A percentile compares a stretch with the other conserved stretches of the same genome.
These are phyloP conservation scores for Xerocomus brunneocitrinus DNA, from an alignment of 768 basidiomycete species.

Conservation along the genomic window DNA sequence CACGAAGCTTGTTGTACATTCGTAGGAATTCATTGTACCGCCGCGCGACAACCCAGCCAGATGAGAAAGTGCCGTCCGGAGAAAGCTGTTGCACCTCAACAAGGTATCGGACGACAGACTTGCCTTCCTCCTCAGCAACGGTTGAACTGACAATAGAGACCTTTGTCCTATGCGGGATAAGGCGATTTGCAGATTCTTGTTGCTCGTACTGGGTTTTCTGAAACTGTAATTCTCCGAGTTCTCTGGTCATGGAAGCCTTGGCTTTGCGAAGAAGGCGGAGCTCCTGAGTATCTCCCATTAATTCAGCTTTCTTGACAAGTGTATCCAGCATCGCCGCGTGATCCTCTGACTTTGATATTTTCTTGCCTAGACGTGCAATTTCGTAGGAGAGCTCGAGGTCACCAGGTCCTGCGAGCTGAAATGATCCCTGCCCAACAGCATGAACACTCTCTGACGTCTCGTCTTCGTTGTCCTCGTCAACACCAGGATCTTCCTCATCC, in stretches of 20 bases:
- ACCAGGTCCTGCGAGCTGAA: constrained; percentile 79
- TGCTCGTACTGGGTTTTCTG: constrained; percentile 92
- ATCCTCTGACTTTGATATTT: constrained; percentile 68
- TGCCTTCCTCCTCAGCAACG: constrained; percentile 78
- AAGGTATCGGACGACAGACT: constrained; percentile 87
- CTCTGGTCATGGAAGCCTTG: constrained; percentile 73
- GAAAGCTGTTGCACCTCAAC: constrained; percentile 88
- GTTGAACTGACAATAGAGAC: constrained; percentile 85
- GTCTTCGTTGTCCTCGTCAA: constrained; percentile 44
- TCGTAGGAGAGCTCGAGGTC: constrained; percentile 86
- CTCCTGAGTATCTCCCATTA: constrained; percentile 87
- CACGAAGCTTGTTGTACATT: constrained; percentile 82
- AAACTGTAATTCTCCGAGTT: constrained; percentile 79
- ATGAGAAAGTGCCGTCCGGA: constrained; percentile 70
- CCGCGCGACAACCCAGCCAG: constrained; percentile 90
- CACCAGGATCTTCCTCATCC: constrained; percentile 36
- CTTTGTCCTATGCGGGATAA: constrained; percentile 77
- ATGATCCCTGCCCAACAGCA: constrained; percentile 46
- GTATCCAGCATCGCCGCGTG: constrained; percentile 84
- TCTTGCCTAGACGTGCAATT: constrained; percentile 72
- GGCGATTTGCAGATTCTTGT: constrained; percentile 86
- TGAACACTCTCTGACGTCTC: constrained; percentile 19
- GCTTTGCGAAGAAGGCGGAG: constrained; percentile 78
- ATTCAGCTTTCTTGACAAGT: constrained; percentile 90
- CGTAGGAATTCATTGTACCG: constrained; percentile 93